phyloP scores from a whole-genome alignment of 2,329 filamentous ascomycete genomes.

The Madurella mycetomatis region DNA sequence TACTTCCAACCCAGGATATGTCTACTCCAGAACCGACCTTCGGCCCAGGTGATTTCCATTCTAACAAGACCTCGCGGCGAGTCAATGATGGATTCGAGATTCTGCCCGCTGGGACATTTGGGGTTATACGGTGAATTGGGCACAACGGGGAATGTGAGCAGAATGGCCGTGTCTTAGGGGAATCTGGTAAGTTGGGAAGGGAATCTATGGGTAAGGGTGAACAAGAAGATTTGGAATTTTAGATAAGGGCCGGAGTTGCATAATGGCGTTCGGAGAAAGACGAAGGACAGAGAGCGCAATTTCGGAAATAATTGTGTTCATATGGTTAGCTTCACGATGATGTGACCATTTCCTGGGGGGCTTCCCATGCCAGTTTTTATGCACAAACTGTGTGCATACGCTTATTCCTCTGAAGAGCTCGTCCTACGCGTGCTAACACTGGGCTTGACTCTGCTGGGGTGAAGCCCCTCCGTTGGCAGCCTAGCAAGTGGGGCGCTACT shows the following conservation, averaged over 20 bases:
- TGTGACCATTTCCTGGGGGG: no score
- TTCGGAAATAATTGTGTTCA: no score
- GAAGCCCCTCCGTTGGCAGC: background rate
- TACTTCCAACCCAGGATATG: constrained; percentile 12
- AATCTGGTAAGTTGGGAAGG: constrained; percentile 22
- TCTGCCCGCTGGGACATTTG: constrained; percentile 37
- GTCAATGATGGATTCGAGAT: constrained; percentile 39
- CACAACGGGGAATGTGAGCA: constrained; percentile 2
- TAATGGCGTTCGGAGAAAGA: background rate
- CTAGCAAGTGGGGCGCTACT: background rate
- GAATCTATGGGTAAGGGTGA: background rate
- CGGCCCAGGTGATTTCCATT: constrained; percentile 33
- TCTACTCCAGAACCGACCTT: constrained; percentile 30
- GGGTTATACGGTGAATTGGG: constrained; percentile 4
- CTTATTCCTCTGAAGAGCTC: no score
- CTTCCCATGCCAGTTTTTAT: no score
- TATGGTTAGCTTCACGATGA: no score
- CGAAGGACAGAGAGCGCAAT: no score
- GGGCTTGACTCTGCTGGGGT: no score
- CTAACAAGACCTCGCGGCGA: constrained; percentile 33
- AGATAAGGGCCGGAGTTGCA: background rate
- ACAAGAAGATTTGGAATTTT: background rate
- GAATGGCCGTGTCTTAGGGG: background rate
- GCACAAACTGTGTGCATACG: no score
- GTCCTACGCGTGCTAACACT: no score